Evolutionary conservation across 352 stramenopile genomes (phyloP).

Genomic region (Globisporangium middletonii): DNA sequence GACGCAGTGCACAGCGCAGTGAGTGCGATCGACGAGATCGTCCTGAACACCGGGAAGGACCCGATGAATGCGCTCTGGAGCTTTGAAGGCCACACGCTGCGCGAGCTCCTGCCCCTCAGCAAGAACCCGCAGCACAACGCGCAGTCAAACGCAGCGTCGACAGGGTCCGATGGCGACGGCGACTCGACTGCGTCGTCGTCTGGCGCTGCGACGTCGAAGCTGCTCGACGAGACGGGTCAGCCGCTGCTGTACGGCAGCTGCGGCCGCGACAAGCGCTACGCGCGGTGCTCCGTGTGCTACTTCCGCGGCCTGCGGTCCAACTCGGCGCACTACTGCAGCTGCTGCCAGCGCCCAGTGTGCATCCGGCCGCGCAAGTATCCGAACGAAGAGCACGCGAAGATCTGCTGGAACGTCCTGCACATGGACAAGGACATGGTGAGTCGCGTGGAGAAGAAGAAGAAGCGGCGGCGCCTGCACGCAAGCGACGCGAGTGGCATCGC

Average conservation of each 20-base stretch:
- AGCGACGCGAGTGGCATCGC: neutral
- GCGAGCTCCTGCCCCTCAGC: constrained; percentile 31
- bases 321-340: constrained; percentile 59
- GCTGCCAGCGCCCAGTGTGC: constrained; percentile 67
- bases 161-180: constrained; percentile 9
- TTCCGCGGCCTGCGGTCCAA: constrained; percentile 64
- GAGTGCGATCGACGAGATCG: constrained; percentile 7
- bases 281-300: constrained; percentile 68
- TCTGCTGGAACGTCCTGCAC: constrained; percentile 78
- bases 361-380: constrained; percentile 62
- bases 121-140: constrained; percentile 28
- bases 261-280: constrained; percentile 64
- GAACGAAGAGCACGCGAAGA: constrained; percentile 62
- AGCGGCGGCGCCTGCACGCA: constrained; percentile 40
- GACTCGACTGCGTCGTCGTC: constrained; percentile 1
- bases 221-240: constrained; percentile 40
- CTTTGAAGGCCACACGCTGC: constrained; percentile 52
- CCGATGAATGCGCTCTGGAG: constrained; percentile 62
- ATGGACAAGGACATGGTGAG: constrained; percentile 73
- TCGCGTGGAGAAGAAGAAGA: constrained; percentile 68
- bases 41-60: constrained; percentile 24
- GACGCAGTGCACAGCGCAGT: neutral
- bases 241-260: constrained; percentile 57
- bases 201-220: neutral
- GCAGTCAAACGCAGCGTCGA: neutral